Evolutionary conservation across 768 basidiomycete genomes (phyloP).

Genomic region (Cystofilobasidium capitatum): DNA sequence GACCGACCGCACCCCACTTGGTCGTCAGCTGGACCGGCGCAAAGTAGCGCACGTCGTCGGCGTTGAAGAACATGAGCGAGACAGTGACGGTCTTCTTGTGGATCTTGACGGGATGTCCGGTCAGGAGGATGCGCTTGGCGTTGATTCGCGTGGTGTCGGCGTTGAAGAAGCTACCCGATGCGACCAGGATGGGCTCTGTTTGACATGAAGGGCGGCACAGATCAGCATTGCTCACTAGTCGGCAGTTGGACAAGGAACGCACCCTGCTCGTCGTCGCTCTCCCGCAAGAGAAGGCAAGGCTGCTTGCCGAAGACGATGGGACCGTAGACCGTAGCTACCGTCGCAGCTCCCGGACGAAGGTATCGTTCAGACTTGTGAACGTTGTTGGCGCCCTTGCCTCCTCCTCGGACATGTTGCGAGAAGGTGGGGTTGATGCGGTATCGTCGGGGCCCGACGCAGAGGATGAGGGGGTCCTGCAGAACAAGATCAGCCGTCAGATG

Average conservation of each 20-base stretch:
- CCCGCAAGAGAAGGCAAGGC: constrained; percentile 65
- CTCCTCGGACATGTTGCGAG: constrained; percentile 78
- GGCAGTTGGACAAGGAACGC: too few relatives aligned
- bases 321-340: constrained; percentile 78
- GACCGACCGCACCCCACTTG: constrained; percentile 78
- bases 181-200: constrained; percentile 55
- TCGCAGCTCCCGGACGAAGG: constrained; percentile 62
- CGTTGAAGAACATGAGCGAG: constrained; percentile 96
- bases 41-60: constrained; percentile 83
- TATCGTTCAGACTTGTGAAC: constrained; percentile 94
- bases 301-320: constrained; percentile 79
- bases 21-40: constrained; percentile 87
- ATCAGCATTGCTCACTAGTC: background rate
- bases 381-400: constrained; percentile 85
- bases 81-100: constrained; percentile 96
- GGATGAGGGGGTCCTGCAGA: constrained; percentile 66
- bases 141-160: constrained; percentile 85
- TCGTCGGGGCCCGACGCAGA: constrained; percentile 81
- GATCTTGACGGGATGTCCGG: constrained; percentile 92
- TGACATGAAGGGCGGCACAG: background rate
- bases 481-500: background rate
- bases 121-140: constrained; percentile 86
- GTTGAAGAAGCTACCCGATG: constrained; percentile 74
- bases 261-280: constrained; percentile 61
- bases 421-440: constrained; percentile 77